Base-by-base conservation (phyloP, 495 filamentous ascomycete genomes). In the Penicillium roqueforti region DNA sequence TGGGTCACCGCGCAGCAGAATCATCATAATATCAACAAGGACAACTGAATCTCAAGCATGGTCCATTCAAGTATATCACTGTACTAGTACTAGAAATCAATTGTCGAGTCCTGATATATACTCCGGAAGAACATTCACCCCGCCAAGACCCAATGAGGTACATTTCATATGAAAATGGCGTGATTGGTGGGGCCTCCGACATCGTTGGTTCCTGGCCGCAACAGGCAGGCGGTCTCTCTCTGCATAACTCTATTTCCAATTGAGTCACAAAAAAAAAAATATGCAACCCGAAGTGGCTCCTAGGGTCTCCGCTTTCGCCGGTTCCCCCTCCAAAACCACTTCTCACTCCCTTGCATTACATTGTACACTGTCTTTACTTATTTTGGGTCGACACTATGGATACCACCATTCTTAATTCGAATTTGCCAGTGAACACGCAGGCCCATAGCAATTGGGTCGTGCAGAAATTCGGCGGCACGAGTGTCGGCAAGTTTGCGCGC, bases 381-480 rank as follows among this genome's bases (percentile, higher is more conserved):
- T 58, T 31, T 36, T 19, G 47, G 41, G 19, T 57, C 56, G 47
- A 41, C 54, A 57, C 38, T 53, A 68, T 66, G 62, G 51, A 54
- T 45, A 50, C 47, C 22, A 50, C 47, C 3, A 48, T 59, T 16
- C 54, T 63, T 20, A 34, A 65, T 41, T 34, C 62, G 40, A 56
- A 57, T 28, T 19, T 26, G 4, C 50, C 48, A 29, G 14, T 36
- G 36, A 54, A 40, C 3, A 6, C 42, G 1, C 31, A 47, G 53
- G 61, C 62, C 14, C 64, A 61, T 40, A 69, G 65, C 61, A 69
- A 72, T 58, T 91, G 88, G 87, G 71, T 91, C n/a, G 86, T 93
- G 20, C 88, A 92, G 60, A 93, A 92, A 65, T 92, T 90, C 63
- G 87, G 88, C 42, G 88, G 88, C 44, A 92, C 87, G 20, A 89